Conservation (phyloP, 2,329 filamentous ascomycete species). For the Phymatotrichopsis omnivora region DNA sequence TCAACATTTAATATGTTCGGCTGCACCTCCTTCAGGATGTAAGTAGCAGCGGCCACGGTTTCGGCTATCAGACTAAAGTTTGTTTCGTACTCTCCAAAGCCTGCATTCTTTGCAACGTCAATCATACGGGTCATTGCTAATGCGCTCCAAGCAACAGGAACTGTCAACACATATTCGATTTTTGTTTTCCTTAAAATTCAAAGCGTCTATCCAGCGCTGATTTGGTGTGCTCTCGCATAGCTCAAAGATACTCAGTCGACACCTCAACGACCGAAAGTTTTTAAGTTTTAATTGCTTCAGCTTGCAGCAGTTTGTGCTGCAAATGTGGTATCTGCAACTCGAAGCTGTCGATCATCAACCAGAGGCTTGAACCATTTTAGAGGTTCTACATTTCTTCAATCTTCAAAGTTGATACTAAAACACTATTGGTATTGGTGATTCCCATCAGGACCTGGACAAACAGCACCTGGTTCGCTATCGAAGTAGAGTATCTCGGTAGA, state of each 20-base stretch:
- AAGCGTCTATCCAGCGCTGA: conserved; percentile 5
- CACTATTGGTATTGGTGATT: conserved; percentile 41
- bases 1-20: conserved; percentile 23
- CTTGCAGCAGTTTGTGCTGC: conserved; percentile 3
- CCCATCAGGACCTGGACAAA: conserved; percentile 40
- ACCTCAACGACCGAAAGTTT: conserved; percentile 14
- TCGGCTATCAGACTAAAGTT: conserved; percentile 28
- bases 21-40: conserved; percentile 27
- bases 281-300: too few species aligned
- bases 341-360: conserved; percentile 28
- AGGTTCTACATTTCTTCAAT: too few species aligned
- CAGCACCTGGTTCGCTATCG: conserved; percentile 39
- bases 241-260: conserved; percentile 13
- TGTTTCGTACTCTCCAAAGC: conserved; percentile 53
- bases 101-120: conserved; percentile 65
- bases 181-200: conserved; percentile 7
- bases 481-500: conserved; percentile 32
- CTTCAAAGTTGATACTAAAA: conserved; percentile 40
- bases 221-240: conserved; percentile 9
- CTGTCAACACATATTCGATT: conserved; percentile 18
- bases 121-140: conserved; percentile 75
- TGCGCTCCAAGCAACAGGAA: conserved; percentile 59
- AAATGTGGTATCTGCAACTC: neutral
- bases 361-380: conserved; percentile 45
- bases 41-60: conserved; percentile 30